Evolutionary conservation across 1,284 basidiomycete species (phyloP), one percentile per base, ranked within the genome.

Genomic region (Coriolopsis trogii): DNA sequence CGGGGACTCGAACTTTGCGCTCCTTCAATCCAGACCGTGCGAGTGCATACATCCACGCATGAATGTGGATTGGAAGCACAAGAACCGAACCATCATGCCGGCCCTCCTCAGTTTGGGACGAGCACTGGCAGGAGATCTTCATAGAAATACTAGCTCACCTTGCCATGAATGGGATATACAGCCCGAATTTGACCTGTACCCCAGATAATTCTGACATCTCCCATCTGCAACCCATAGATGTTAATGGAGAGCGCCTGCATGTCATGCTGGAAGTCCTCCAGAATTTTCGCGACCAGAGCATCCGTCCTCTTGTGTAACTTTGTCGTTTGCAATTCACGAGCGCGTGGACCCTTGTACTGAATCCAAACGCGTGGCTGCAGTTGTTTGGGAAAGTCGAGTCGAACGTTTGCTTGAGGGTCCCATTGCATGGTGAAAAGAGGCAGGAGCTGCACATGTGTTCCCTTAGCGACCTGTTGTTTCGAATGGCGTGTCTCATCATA

Each of bases 151-250:
- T 9, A 21, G 30, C 42, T 23, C 30, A 51, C 30, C 8, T 3
- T 23, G 3, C 37, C 39, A 33, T 23, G 13, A 16, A 31, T 6
- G n/a, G 13, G 12, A 31, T 36, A 48, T 12, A 31, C 41, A 4
- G 26, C 44, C 1, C 50, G 38, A 8, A 52, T n/a, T 21, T 42
- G 50, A 2, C 45, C 50, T 2, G 44, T 47, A 3, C 45, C 45
- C 45, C 50, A 52, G 6, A 52, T 21, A 20, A 52, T 42, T 28
- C 24, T 41, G 7, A 46, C 25, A 15, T 42, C 40, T 10, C 12
- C n/a, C 38, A 46, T 34, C 13, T 31, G 33, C 4, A 47, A 20
- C 9, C 49, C 42, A n/a, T n/a, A n/a, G n/a, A 46, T 18, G 0
- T 29, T 41, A 26, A 52, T 10, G 4, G 18, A 15, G 15, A 52